Evolutionary conservation across 495 filamentous ascomycete species (phyloP).

Genomic region (Aspergillus conjunctus): DNA sequence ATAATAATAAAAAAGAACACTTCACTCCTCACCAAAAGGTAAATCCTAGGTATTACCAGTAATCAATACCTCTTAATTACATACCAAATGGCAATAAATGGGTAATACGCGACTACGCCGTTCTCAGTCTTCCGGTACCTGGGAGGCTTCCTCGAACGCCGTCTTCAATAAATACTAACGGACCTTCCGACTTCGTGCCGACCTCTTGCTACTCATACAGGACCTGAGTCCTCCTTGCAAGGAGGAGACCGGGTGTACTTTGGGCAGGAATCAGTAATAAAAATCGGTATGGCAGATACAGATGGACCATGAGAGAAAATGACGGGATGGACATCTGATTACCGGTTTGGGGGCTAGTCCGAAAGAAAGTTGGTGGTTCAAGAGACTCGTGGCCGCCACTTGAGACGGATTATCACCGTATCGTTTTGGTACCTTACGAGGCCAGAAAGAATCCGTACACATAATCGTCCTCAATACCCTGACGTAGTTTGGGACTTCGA

Average conservation of each 20-base stretch:
- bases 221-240: background rate
- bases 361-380: slow-evolving; percentile 23
- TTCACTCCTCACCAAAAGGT: background rate
- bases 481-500: slow-evolving; percentile 6
- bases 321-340: slow-evolving; percentile 7
- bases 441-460: background rate
- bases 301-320: slow-evolving; percentile 15
- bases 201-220: background rate
- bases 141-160: background rate
- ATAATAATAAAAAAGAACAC: slow-evolving; percentile 3
- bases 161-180: background rate
- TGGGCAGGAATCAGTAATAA: slow-evolving; percentile 18
- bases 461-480: background rate
- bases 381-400: slow-evolving; percentile 32
- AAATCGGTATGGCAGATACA: slow-evolving; percentile 20
- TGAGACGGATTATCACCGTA: slow-evolving; percentile 23
- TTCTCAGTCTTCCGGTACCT: background rate
- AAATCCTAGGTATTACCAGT: background rate
- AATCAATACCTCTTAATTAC: background rate
- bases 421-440: slow-evolving; percentile 10
- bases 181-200: slow-evolving; percentile 1
- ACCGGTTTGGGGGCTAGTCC: slow-evolving; percentile 16
- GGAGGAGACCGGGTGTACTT: slow-evolving; percentile 16
- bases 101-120: background rate
- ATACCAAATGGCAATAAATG: background rate